These are phyloP conservation scores for Scorias spongiosa DNA, from an alignment of 2,329 filamentous ascomycete genomes.

Conservation along the genomic window DNA sequence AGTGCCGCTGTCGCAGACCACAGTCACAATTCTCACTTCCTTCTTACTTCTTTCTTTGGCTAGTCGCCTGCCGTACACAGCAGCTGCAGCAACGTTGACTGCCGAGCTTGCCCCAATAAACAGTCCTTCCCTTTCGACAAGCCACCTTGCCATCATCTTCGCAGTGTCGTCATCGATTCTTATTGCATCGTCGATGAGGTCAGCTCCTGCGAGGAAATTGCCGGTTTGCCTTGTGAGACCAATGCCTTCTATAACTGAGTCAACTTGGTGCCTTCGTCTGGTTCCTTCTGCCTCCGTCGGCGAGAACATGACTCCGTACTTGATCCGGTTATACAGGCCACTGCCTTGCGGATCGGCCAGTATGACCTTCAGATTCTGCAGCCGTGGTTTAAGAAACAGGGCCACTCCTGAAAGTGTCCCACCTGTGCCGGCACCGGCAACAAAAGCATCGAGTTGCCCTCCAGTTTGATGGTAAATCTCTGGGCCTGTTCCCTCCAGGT, in stretches of 20 bases:
- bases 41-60: conserved; percentile 37
- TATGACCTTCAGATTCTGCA: conserved; percentile 53
- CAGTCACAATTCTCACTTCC: conserved; percentile 53
- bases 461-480: conserved; percentile 72
- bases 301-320: conserved; percentile 92
- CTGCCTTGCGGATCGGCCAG: conserved; percentile 90
- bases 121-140: conserved; percentile 89
- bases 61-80: conserved; percentile 43
- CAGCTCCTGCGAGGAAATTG: conserved; percentile 78
- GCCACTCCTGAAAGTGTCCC: conserved; percentile 85
- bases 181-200: conserved; percentile 80
- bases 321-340: conserved; percentile 80
- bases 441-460: conserved; percentile 67
- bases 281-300: conserved; percentile 81
- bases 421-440: conserved; percentile 85
- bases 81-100: conserved; percentile 84
- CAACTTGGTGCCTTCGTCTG: conserved; percentile 74
- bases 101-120: conserved; percentile 89
- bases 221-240: conserved; percentile 88
- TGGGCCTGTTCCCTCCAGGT: conserved; percentile 69
- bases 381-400: conserved; percentile 59
- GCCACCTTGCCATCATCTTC: conserved; percentile 83
- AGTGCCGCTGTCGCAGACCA: conserved; percentile 64
- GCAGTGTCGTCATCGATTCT: conserved; percentile 81
- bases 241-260: conserved; percentile 90